Percentiles rank a stretch among this genome's conserved stretches.
These are phyloP conservation scores for Suillus subalutaceus DNA, from an alignment of 768 basidiomycete species.

Conservation along the genomic window DNA sequence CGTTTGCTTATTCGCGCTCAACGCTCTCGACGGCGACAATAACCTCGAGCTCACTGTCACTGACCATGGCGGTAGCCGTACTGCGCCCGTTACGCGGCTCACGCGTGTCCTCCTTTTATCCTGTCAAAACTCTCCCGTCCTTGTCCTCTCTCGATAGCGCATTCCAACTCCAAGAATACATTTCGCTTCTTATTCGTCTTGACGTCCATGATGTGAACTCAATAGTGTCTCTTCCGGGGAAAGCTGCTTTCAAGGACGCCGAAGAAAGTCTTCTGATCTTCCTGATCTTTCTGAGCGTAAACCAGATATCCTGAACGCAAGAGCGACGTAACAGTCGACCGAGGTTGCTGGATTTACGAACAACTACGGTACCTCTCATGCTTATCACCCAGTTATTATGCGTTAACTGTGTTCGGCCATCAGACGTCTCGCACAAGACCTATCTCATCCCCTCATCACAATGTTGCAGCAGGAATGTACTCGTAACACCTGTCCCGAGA, in stretches of 20 bases:
- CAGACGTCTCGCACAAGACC: slow-evolving; percentile 86
- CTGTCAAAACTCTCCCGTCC: slow-evolving; percentile 69
- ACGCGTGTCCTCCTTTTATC: slow-evolving; percentile 79
- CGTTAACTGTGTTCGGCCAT: slow-evolving; percentile 8
- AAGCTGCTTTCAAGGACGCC: slow-evolving; percentile 30
- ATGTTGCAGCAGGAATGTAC: slow-evolving; percentile 88
- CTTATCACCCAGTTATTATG: neutral
- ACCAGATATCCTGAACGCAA: slow-evolving; percentile 33
- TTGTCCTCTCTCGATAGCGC: slow-evolving; percentile 83
- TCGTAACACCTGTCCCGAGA: slow-evolving; percentile 86
- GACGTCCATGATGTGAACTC: slow-evolving; percentile 88
- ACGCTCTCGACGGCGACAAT: slow-evolving; percentile 6
- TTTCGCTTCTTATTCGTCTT: slow-evolving; percentile 80
- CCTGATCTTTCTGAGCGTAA: slow-evolving; percentile 35
- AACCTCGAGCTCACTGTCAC: slow-evolving; percentile 15
- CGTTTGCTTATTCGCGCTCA: slow-evolving; percentile 2
- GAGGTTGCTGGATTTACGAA: slow-evolving; percentile 84
- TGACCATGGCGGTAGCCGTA: slow-evolving; percentile 40
- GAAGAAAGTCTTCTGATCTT: slow-evolving; percentile 25
- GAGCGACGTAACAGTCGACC: slow-evolving; percentile 67
- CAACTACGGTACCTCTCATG: slow-evolving; percentile 49
- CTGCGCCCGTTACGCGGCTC: slow-evolving; percentile 78
- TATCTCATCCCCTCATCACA: slow-evolving; percentile 83
- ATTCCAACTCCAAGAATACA: slow-evolving; percentile 94
- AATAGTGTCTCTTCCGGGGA: slow-evolving; percentile 77